Evolutionary conservation across 1,139 yeast genomes (phyloP), one percentile per base, ranked within the genome.

Genomic region (Protomyces lactucae-debilis): DNA sequence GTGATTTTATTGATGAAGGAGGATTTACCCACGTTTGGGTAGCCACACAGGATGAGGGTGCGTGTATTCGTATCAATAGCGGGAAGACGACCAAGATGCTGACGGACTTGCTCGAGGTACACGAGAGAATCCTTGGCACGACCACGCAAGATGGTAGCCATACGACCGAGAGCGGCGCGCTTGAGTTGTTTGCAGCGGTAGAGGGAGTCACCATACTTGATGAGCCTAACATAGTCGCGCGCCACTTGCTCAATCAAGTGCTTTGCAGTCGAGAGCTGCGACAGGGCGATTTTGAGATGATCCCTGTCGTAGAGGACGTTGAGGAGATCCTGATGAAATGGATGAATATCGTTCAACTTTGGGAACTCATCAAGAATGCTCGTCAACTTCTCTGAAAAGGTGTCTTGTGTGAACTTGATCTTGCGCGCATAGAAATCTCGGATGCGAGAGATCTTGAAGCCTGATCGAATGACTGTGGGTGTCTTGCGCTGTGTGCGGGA

Each of bases 351-450:
- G 76, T 95, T 92, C 70, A 93, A 89, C 76, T 93, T 89, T 68
- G 99, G 99, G 80, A 93, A 93, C 9, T 96, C 95, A 66, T 83
- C 82, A 66, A 93, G 80, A 69, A 93, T 79, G 71, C 90, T 97
- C 69, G 84, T 86, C 71, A 92, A 86, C 79, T 93, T 93, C 76
- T 93, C 99, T 69, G 85, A 82, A 73, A 95, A 95, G 28, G 99
- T 98, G 75, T 93, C 99, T 67, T 95, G 89, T 12, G 99, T 93
- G 75, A 85, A 93, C 74, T 88, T 88, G 68, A 93, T 99, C 76
- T 93, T 93, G 80, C 99, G 85, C 97, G 93, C 93, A 78, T 93
- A 93, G 73, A 93, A 93, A n/a, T 97, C 90, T 72, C 99, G 83
- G 73, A 93, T 93, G 81, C 99, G 90, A 72, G 95, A 87, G 76